Evolutionary conservation across 768 basidiomycete genomes (phyloP), one percentile per base, ranked within the genome.

Genomic region (Naganishia antarctica): DNA sequence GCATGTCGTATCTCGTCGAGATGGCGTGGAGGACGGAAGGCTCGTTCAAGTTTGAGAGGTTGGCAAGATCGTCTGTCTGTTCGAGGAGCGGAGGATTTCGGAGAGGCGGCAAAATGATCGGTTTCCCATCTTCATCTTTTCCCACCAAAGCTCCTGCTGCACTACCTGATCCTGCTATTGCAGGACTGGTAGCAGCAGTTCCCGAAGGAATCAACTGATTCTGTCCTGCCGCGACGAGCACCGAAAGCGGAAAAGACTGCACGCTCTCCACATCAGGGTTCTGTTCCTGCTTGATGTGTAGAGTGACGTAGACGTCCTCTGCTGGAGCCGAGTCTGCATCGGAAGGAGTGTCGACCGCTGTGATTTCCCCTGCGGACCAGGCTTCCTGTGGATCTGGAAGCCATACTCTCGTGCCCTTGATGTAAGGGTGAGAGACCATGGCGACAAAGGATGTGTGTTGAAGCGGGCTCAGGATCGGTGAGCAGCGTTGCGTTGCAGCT

Each of bases 11-110:
- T 71, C 94, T 89, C 78, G 93, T 93, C 40, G 89, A 86, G 71
- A 99, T 97, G 47, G 94, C 94, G 75, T 99, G 93, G 28, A 99
- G 83, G 31, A 99, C 94, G 72, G 89, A 90, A 60, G 96, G 94
- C 78, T 99, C 96, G 76, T 98, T 98, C 70, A 99, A 82, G 82
- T 98, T 92, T 50, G 91, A 96, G 71, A 99, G 85, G 61, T 93
- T 96, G 50, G 96, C 93, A 75, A 99, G 83, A 82, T 99, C 96
- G 79, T 99, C 96, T 31, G 92, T 91, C 18, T 90, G 91, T 81
- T 99, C 96, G 66, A 99, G 81, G 58, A 97, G 80, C 34, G 94
- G 96, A 32, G 96, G 96, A 80, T 99, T 98, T 69, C 93, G 87
- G 72, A 99, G 80, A 45, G 93, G 96, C 46, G 96, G 96, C 8